Evolutionary conservation across 306 rosid genomes (phyloP), one percentile per base, ranked within the genome.

Genomic region (Luffa acutangula): DNA sequence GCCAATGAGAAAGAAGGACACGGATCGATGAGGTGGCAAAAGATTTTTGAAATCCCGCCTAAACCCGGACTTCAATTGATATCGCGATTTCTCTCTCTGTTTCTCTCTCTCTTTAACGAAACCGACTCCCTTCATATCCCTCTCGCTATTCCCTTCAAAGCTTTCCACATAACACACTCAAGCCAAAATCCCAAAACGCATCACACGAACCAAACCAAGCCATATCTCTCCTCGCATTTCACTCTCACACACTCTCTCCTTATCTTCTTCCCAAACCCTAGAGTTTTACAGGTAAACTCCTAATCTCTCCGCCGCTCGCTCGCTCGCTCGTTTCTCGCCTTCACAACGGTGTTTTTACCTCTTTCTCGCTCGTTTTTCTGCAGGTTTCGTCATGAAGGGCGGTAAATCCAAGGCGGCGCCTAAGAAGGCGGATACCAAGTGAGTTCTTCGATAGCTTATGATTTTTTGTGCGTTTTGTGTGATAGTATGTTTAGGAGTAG

Each of bases 11-110:
- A 2, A 0, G 1, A 3, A 66, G 20, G 88, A 72, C 88, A 59
- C 83, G 88, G 97, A 93, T 89, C 73, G 85, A 1, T 82, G 91
- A 93, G 87, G 84, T 91, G 91, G 92, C 84, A 5, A 64, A 80
- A 78, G 80, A 77, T 57, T 39, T 84, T 83, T 56, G 83, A 90
- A 87, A 90, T 93, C 98, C 97, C 96, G 98, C 98, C 96, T 75
- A 92, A 92, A 92, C 88, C 90, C 84, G 79, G 85, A 80, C 86
- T 90, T 88, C 91, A 89, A 89, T 87, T 87, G 59, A 79, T 87
- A 78, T 76, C 72, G 54, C 60, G 76, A 77, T 83, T 86, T 86
- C 82, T 79, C 41, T 73, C 75, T 64, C 41, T n/a, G n/a, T 13
- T 17, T 64, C 48, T 36, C 3, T 64, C 71, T 33, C 43, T 62